Base-by-base conservation (phyloP, 352 stramenopile genomes). In the Phytophthora brassicae region DNA sequence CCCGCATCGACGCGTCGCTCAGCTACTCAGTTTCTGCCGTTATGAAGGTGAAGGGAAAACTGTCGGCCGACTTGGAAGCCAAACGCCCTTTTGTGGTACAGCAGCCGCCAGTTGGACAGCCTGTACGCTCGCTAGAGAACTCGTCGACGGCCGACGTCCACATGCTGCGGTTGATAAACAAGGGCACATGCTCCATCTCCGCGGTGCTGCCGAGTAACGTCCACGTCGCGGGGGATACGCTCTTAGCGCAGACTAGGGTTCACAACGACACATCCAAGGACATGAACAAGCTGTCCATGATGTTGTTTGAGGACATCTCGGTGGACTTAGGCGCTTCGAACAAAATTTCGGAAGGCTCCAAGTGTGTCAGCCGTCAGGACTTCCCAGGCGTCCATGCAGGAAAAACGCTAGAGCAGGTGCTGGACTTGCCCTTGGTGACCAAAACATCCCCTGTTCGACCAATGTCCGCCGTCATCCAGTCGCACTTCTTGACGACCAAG, bases 61-160 rank as follows among this genome's bases (percentile, higher is more conserved):
- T 93, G 42, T 73, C 79, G 11, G 79, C 79, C 2, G 80, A 93
- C 52, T 56, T 93, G 53, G 77, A 93, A 58, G 52, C 76, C 6
- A 75, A 61, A 33, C 58, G 38, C 26, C 26, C 60, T 0, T 71
- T 77, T 14, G 56, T 67, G 2, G 56, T 77, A 22, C 57, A 67
- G 12, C 64, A 64, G 14, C 68, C 58, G 26, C 50, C 56, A 0
- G 14, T 77, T 19, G 64, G 64, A 22, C 60, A 71, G 7, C 64
- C 60, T 2, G 56, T 74, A 4, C 47, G 33, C 6, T 48, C 70
- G 16, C 43, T 76, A 14, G 50, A 64, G 35, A 64, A 50, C 19
- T 62, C 49, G 19, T 23, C 49, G 12, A 69, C 63, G 16, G 50
- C 51, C n/a, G 53, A 68, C 5, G 55, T 79, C 7, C 55, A 66